These are phyloP conservation scores for Psilocybe subaeruginosa DNA, from an alignment of 768 basidiomycete species.

Conservation along the genomic window DNA sequence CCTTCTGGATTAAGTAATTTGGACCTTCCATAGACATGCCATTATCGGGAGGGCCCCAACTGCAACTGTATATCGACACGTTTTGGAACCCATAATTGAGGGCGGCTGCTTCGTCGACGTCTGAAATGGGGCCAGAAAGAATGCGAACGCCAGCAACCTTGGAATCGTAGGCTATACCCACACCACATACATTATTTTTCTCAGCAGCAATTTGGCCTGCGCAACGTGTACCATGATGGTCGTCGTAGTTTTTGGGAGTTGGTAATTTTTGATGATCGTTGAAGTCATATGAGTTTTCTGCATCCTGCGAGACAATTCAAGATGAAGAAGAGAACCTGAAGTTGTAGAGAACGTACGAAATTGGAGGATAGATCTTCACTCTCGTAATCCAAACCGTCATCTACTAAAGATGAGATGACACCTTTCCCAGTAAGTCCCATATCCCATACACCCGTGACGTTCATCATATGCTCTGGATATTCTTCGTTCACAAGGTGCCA, in stretches of 20 bases:
- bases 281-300: conserved; percentile 91
- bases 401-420: conserved; percentile 85
- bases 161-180: conserved; percentile 91
- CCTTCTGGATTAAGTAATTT: conserved; percentile 87
- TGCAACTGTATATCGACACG: conserved; percentile 93
- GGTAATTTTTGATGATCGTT: conserved; percentile 92
- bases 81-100: conserved; percentile 94
- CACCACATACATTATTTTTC: conserved; percentile 91
- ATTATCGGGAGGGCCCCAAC: conserved; percentile 98
- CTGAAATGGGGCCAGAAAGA: conserved; percentile 91
- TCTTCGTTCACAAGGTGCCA: conserved; percentile 96
- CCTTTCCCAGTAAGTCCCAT: conserved; percentile 88
- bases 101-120: conserved; percentile 93
- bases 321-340: conserved; percentile 22
- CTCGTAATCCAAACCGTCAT: conserved; percentile 93
- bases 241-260: conserved; percentile 84
- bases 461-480: conserved; percentile 83
- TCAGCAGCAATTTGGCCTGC: conserved; percentile 95
- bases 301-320: conserved; percentile 58
- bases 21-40: conserved; percentile 95
- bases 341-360: conserved; percentile 67
- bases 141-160: conserved; percentile 95
- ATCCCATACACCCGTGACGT: conserved; percentile 92
- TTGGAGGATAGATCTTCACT: conserved; percentile 87
- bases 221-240: conserved; percentile 97